Evolutionary conservation across 495 filamentous ascomycete species (phyloP).

Genomic region (Ascodesmis nigricans): DNA sequence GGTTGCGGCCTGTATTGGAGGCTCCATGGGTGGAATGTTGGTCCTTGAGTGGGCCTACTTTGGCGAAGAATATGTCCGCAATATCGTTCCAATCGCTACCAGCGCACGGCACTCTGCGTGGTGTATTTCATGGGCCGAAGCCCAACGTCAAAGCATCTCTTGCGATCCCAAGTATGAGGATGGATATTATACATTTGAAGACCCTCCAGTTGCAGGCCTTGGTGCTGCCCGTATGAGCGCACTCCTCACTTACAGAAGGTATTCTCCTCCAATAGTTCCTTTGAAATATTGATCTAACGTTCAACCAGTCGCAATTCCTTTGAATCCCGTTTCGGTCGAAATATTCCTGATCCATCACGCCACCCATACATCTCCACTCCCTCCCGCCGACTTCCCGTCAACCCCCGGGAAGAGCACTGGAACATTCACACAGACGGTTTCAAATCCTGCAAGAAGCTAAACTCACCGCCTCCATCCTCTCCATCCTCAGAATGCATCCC

Average conservation of each 20-base stretch:
- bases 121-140: constrained; percentile 98
- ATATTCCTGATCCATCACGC: constrained; percentile 64
- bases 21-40: constrained; percentile 98
- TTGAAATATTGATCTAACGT: neutral
- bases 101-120: constrained; percentile 92
- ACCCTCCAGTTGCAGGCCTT: constrained; percentile 66
- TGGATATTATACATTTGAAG: constrained; percentile 69
- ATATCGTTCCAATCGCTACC: constrained; percentile 84
- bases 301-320: constrained; percentile 71
- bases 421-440: constrained; percentile 94
- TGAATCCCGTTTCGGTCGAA: constrained; percentile 81
- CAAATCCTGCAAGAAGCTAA: constrained; percentile 27
- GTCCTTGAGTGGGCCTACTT: constrained; percentile 93
- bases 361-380: constrained; percentile 52
- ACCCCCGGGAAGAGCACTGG: constrained; percentile 64
- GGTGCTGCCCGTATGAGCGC: constrained; percentile 94
- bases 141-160: constrained; percentile 93
- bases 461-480: constrained; percentile 11
- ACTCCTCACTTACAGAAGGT: constrained; percentile 63
- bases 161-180: constrained; percentile 95
- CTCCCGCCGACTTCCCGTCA: constrained; percentile 30
- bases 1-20: constrained; percentile 75
- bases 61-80: constrained; percentile 77
- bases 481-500: neutral
- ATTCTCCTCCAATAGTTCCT: too few species aligned